Base-by-base conservation (phyloP, 169 alveolate species). In the Eimeria sp. region DNA sequence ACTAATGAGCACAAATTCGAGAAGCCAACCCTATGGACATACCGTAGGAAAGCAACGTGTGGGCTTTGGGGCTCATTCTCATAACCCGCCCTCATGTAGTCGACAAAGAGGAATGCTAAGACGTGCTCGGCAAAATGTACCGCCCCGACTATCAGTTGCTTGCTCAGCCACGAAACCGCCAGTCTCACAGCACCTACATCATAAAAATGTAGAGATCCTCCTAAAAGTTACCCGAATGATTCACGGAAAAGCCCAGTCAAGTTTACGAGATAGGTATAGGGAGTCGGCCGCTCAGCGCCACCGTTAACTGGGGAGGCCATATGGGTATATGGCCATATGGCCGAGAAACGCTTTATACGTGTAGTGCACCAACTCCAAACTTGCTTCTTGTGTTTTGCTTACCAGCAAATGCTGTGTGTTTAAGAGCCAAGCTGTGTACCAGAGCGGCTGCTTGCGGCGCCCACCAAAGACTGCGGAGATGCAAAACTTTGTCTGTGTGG, bases 381-480 rank as follows among this genome's bases (percentile, higher is more conserved):
- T 14, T 52, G 71, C 68, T 58, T 40, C 76, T 13, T 1, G 83
- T 52, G 68, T 43, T n/a, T 78, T 16, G 13, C 88, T 54, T 46
- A 72, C 88, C 95, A 27, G 88, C 87, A 56, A 71, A 89, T 27
- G 95, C 95, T 43, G 85, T 46, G 77, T 89, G 85, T 43, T 72
- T 89, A 23, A 89, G 87, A 40, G 95, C 87, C 95, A 89, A n/a
- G 77, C 88, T 72, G 62, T 72, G 95, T 30, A 89, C 87, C 56
- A 89, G 33, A 52, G 95, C 95, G n/a, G 88, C 56, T 27, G 76
- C 95, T 46, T 89, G 95, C 64, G 95, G 95, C 77, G 71, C 88
- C 95, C 95, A 89, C 95, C 95, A 89, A 18, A 89, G 95, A 23
- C 60, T 72, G 95, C 95, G 95, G 54, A 89, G 95, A n/a, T 89